These are phyloP conservation scores for Boletus albobrunnescens DNA, from an alignment of 1,284 basidiomycete species.

Conservation along the genomic window DNA sequence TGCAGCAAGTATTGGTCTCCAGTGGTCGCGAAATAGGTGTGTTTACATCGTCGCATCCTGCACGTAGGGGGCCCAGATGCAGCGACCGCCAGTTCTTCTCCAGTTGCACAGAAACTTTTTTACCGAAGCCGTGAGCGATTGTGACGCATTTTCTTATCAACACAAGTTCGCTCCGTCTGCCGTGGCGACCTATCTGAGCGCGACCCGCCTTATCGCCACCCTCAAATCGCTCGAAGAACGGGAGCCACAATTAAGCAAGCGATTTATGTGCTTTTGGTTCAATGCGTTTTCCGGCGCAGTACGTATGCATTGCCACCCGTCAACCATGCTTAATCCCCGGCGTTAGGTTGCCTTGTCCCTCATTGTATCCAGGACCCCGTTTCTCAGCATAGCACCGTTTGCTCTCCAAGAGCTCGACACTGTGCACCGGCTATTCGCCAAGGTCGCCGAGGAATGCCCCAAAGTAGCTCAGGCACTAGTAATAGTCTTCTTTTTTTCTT, in stretches of 20 bases:
- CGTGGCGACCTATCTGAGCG: constrained; percentile 64
- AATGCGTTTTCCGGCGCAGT: constrained; percentile 76
- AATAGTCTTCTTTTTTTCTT: constrained; percentile 15
- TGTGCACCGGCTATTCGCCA: constrained; percentile 44
- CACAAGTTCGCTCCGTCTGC: constrained; percentile 70
- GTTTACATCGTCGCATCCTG: constrained; percentile 21
- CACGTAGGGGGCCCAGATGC: constrained; percentile 5
- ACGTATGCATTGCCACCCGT: constrained; percentile 30
- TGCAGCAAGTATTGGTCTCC: constrained; percentile 66
- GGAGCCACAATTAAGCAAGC: constrained; percentile 58
- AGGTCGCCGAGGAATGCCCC: constrained; percentile 44
- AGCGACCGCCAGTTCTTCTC: constrained; percentile 49
- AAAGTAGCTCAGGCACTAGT: constrained; percentile 49
- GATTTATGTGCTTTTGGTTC: constrained; percentile 76
- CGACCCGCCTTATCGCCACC: constrained; percentile 59
- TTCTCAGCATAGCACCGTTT: constrained; percentile 48
- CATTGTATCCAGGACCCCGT: constrained; percentile 52
- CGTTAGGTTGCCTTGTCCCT: constrained; percentile 60
- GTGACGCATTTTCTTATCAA: constrained; percentile 55
- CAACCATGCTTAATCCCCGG: constrained; percentile 2
- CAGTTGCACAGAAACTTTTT: constrained; percentile 75
- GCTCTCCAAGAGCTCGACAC: constrained; percentile 50
- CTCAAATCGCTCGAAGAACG: constrained; percentile 57
- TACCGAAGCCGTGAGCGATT: constrained; percentile 61
- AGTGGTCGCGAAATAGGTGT: constrained; percentile 66